Evolutionary conservation across 352 stramenopile species (phyloP).

Genomic region (Hyaloperonospora brassicae): DNA sequence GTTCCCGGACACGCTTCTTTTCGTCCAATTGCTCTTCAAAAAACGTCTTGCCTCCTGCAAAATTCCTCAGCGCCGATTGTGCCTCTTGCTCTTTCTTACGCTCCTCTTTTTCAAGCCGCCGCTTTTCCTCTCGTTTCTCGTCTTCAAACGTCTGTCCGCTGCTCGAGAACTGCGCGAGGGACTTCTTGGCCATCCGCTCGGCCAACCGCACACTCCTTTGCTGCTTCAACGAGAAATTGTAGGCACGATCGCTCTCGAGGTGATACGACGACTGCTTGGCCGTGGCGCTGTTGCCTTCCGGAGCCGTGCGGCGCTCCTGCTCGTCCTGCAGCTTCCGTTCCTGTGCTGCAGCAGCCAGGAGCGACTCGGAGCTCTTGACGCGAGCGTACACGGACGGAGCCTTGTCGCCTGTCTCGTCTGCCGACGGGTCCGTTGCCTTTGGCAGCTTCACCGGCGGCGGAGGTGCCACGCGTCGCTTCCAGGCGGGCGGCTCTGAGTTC

Average conservation of each 20-base stretch:
- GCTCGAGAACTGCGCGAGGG: conserved; percentile 25
- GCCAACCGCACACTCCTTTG: conserved; percentile 21
- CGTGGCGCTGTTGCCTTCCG: conserved; percentile 29
- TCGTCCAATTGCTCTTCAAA: conserved; percentile 56
- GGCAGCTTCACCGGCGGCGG: conserved; percentile 21
- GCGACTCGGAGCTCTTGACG: conserved; percentile 39
- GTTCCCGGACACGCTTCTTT: conserved; percentile 47
- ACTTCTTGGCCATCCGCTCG: conserved; percentile 26
- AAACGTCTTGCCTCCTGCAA: conserved; percentile 41
- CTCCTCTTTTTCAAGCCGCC: conserved; percentile 21
- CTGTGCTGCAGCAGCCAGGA: conserved; percentile 42
- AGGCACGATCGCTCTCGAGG: conserved; percentile 31
- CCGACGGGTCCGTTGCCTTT: conserved; percentile 26
- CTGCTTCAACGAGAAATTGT: conserved; percentile 34
- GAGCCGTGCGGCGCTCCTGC: conserved; percentile 32
- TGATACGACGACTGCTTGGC: conserved; percentile 32
- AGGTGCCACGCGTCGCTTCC: conserved; percentile 15
- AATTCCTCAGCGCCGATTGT: conserved; percentile 31
- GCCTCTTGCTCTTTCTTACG: conserved; percentile 26
- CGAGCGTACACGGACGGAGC: conserved; percentile 22
- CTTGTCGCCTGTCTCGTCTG: conserved; percentile 38
- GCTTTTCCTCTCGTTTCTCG: conserved; percentile 35
- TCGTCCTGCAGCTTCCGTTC: conserved; percentile 34
- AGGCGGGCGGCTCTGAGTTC: conserved; percentile 18
- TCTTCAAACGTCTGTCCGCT: conserved; percentile 38